A percentile compares a stretch with the other conserved stretches of the same genome.
Evolutionary conservation across 345 rosid genomes (phyloP).

Genomic region (Triadica sebifera): DNA sequence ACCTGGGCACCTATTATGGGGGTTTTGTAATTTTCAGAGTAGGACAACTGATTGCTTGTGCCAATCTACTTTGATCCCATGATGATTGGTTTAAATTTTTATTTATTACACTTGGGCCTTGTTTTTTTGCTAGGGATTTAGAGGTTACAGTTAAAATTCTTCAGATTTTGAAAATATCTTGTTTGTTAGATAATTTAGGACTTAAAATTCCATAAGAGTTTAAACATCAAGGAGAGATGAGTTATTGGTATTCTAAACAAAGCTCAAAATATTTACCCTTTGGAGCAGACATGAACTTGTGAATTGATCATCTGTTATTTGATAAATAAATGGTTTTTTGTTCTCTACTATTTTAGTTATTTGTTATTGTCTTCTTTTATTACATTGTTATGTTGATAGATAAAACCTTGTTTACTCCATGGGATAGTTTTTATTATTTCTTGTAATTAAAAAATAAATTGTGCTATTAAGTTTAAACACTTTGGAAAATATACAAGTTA

Average conservation of each 20-base stretch:
- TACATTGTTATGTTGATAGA: no score
- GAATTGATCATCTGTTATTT: no score
- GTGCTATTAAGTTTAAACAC: no score
- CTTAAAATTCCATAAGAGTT: neutral
- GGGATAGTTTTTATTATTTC: no score
- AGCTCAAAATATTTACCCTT: neutral
- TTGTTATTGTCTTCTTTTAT: no score
- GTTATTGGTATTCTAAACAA: neutral
- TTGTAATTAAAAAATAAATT: no score
- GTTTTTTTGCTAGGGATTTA: neutral
- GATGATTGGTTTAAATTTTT: neutral
- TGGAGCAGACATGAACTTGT: no score
- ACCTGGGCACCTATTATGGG: neutral
- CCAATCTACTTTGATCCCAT: neutral
- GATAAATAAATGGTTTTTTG: no score
- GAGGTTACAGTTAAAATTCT: neutral
- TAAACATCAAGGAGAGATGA: neutral
- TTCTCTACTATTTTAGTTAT: no score
- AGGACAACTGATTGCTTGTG: neutral
- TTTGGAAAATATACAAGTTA: no score
- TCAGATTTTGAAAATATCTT: neutral
- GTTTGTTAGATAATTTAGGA: neutral
- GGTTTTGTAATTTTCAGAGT: neutral
- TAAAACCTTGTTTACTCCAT: no score
- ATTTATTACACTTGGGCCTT: neutral